Base-by-base conservation (phyloP, 495 filamentous ascomycete species). In the Aspergillus haitiensis region DNA sequence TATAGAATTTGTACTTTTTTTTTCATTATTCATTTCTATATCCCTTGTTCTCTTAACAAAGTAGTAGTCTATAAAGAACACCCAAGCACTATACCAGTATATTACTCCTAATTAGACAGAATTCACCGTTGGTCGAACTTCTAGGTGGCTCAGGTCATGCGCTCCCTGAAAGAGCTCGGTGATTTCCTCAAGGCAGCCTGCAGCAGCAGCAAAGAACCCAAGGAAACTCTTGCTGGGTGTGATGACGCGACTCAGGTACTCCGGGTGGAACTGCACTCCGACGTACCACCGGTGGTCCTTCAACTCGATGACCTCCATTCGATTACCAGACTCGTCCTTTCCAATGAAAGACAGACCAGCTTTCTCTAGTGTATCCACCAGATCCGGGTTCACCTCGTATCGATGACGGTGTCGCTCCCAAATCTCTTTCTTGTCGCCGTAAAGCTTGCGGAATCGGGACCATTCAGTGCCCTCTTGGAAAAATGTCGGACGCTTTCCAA, bases 271-370 rank as follows among this genome's bases (percentile, higher is more conserved):
- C 72, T 95, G 91, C 16, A 94, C 90, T 58, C 86, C 94, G 15
- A 98, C 89, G 69, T 87, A 98, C 80, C 84, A 98, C 1, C 89
- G 89, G 70, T 98, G 94, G 58, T 96, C 89, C 68, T 83, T 85
- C 52, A 97, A 72, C 75, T 98, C 94, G 27, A 97, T 75, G 55
- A 94, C 82, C 78, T 98, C 94, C 91, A 97, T 94, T 9, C 93
- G 86, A 70, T 88, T 82, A 36, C 91, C 90, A 54, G 76, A 82
- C 59, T 90, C 86, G 72, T 98, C 94, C 72, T 91, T 93, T 47
- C 90, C 90, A n/a, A 80, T 66, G 54, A 80, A 80, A 7, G 64
- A 59, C 32, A 79, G 59, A 10, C 76, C 76, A 7, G 66, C 69
- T n/a, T 68, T 58, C 51, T 74, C 67, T 16, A 80, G 55, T 1